These are phyloP conservation scores for Chaetomium fimeti DNA, from an alignment of 495 filamentous ascomycete genomes.

Conservation along the genomic window DNA sequence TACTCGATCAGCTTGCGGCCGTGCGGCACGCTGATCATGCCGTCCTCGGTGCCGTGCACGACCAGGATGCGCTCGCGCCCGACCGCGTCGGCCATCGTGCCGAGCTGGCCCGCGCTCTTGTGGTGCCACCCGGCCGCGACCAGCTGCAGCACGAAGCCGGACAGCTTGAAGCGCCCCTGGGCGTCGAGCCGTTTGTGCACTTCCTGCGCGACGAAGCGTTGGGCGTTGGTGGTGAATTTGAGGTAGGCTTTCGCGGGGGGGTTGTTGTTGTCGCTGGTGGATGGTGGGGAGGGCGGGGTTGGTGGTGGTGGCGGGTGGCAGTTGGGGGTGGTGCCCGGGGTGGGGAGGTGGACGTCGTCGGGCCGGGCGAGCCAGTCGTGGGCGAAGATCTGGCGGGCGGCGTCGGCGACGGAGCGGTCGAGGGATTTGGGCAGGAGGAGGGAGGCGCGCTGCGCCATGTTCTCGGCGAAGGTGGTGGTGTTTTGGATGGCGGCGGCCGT, in stretches of 20 bases:
- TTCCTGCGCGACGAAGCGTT: constrained; percentile 76
- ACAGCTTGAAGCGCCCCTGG: not conserved
- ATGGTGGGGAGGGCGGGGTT: too few species aligned
- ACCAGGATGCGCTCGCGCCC: constrained; percentile 71
- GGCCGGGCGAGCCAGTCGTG: constrained; percentile 57
- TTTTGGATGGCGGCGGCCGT: constrained; percentile 71
- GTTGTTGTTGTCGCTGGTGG: constrained; percentile 27
- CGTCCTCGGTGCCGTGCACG: constrained; percentile 69
- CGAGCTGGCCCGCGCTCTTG: constrained; percentile 64
- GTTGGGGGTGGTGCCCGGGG: constrained; percentile 25
- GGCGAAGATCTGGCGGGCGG: constrained; percentile 61
- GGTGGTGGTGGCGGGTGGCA: not conserved
- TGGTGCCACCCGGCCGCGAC: constrained; percentile 78
- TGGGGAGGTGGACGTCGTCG: constrained; percentile 55
- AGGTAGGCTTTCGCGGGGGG: constrained; percentile 27
- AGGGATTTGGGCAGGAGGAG: constrained; percentile 68
- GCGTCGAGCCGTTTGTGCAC: constrained; percentile 60
- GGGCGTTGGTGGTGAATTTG: constrained; percentile 69
- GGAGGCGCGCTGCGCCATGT: constrained; percentile 64
- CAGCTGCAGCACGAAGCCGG: constrained; percentile 68
- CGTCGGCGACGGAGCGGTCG: constrained; percentile 48
- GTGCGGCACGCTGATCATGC: constrained; percentile 70
- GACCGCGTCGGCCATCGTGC: constrained; percentile 60
- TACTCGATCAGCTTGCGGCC: constrained; percentile 56
- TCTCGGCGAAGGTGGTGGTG: constrained; percentile 54